Percentiles rank a stretch among this genome's conserved stretches.
Evolutionary conservation across 23 red algal species (phyloP).

Genomic region (Gracilaria caudata): DNA sequence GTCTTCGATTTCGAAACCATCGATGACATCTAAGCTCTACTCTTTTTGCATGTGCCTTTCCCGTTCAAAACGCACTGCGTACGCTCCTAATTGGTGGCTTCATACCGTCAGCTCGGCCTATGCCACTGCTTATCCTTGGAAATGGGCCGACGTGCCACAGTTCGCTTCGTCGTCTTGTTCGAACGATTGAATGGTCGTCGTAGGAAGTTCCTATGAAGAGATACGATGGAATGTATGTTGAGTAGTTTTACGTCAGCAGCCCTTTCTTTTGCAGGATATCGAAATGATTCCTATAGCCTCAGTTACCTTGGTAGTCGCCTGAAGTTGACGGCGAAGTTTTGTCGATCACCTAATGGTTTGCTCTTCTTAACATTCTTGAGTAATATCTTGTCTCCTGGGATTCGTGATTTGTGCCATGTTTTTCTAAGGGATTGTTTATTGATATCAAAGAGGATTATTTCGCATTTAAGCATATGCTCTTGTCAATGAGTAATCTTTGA

Average conservation of each 20-base stretch:
- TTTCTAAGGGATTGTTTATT: background rate
- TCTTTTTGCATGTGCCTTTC: background rate
- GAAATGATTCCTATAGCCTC: background rate
- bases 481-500: background rate
- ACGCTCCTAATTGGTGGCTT: background rate
- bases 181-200: background rate
- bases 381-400: background rate
- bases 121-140: background rate
- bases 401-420: background rate
- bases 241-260: background rate
- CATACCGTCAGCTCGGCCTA: background rate
- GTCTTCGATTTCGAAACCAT: constrained; percentile 96
- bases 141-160: background rate
- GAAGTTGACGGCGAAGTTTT: background rate
- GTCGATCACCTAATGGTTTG: background rate
- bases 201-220: background rate
- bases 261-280: background rate
- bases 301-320: background rate
- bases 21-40: constrained; percentile 78
- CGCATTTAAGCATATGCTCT: background rate
- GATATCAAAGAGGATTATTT: background rate
- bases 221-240: background rate
- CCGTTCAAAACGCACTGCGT: background rate
- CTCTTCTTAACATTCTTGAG: background rate
- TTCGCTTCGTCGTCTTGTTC: background rate